Evolutionary conservation across 352 stramenopile species (phyloP).

Genomic region (Stephanocyclus meneghinianus): DNA sequence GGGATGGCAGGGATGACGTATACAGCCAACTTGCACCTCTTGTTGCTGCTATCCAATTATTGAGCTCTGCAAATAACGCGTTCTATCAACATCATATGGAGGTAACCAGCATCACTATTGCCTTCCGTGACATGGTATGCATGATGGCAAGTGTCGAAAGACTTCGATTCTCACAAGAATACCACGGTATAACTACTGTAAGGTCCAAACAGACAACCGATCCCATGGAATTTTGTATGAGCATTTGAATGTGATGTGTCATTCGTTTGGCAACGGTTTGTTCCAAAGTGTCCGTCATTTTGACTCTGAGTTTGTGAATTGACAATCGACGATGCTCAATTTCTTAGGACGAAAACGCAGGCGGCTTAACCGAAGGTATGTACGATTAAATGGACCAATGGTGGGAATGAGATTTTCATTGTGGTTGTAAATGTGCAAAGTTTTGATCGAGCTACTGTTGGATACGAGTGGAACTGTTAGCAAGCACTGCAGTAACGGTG

Average conservation of each 20-base stretch:
- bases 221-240: constrained; percentile 59
- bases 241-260: constrained; percentile 57
- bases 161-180: constrained; percentile 4
- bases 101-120: constrained; percentile 22
- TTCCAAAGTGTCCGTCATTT: not conserved
- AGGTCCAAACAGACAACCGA: constrained; percentile 54
- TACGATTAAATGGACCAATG: constrained; percentile 53
- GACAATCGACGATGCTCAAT: constrained; percentile 39
- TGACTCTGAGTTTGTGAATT: constrained; percentile 20
- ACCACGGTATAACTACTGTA: constrained; percentile 35
- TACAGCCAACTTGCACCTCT: constrained; percentile 19
- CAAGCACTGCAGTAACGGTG: not conserved
- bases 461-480: not conserved
- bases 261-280: constrained; percentile 19
- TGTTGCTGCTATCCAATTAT: not conserved
- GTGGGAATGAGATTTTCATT: constrained; percentile 34
- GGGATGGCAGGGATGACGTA: not conserved
- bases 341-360: constrained; percentile 21
- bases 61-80: not conserved
- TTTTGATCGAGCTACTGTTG: not conserved
- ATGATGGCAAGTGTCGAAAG: constrained; percentile 16
- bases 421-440: constrained; percentile 33
- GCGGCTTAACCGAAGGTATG: constrained; percentile 33
- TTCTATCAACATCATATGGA: not conserved
- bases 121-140: constrained; percentile 29